These are phyloP conservation scores for Fusarium equiseti DNA, from an alignment of 2,329 filamentous ascomycete species.

Conservation along the genomic window DNA sequence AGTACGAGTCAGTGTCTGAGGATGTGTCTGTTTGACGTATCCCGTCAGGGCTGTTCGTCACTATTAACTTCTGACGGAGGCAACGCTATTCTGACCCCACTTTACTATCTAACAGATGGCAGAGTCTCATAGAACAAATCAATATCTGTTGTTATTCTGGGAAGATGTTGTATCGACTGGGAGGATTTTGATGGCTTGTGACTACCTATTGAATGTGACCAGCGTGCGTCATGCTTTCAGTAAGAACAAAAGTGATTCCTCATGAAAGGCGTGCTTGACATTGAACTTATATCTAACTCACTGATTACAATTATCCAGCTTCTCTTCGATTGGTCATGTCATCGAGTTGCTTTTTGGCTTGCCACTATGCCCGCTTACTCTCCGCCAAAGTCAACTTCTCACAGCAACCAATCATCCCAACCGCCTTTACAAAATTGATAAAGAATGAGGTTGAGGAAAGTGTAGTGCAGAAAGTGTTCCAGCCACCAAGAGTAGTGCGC, in stretches of 20 bases:
- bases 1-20: background rate
- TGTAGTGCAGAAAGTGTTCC: background rate
- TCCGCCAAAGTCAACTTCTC: background rate
- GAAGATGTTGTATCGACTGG: background rate
- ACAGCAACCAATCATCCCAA: background rate
- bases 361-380: background rate
- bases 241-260: background rate
- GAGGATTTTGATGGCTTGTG: background rate
- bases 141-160: background rate
- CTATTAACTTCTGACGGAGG: too few relatives aligned
- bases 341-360: background rate
- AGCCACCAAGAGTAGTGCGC: background rate
- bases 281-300: background rate
- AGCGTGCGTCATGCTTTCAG: background rate
- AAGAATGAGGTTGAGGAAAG: background rate
- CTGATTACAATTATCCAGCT: background rate
- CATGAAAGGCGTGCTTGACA: background rate
- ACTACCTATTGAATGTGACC: background rate
- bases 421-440: background rate
- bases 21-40: background rate
- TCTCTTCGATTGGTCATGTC: rapidly evolving
- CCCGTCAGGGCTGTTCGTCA: background rate
- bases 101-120: background rate
- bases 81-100: background rate
- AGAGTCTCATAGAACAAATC: too few relatives aligned